Base-by-base conservation (phyloP, 169 alveolate genomes). In the Plasmodium knowlesi region DNA sequence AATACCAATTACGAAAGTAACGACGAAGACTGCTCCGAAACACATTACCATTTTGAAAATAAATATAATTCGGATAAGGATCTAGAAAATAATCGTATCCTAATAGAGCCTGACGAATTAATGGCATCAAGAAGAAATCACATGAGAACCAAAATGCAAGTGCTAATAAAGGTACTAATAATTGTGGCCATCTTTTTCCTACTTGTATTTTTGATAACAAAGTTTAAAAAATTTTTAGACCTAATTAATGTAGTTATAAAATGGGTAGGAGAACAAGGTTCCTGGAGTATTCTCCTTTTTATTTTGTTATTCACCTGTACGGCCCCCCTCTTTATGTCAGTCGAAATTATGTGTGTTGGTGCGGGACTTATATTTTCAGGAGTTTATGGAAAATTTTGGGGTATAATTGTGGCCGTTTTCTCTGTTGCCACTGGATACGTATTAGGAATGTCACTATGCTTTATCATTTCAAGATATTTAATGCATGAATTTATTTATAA, bases 321-420 rank as follows among this genome's bases (percentile, higher is more conserved):
- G 6, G 28, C 92, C 37, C 95, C 95, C 19, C 43, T 91, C 16
- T 91, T 91, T 54, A 91, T 91, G 95, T 91, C 95, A 25, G 95
- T 91, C 30, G 95, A 91, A 70, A 80, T 91, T 82, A 91, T 91
- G 95, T 91, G 95, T 82, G 84, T 91, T 14, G 95, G 85, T 0
- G 80, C 95, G 34, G 95, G 95, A 25, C 78, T 91, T 71, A 91
- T 91, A 71, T 91, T 91, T 41, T 91, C 95, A 32, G 95, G 95
- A 10, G 95, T 91, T 19, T 91, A 91, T 54, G 95, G 95, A 0
- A 91, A 91, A 81, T 39, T 53, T 12, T 46, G 67, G 25, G 95
- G 95, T 5, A 81, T 82, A 70, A 25, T 81, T 81, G 92, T 91
- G 34, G 95, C 95, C 41, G 92, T 91, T 10, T 91, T 80, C 50